These are phyloP conservation scores for Phytophthora constricta DNA, from an alignment of 352 stramenopile genomes.

Conservation along the genomic window DNA sequence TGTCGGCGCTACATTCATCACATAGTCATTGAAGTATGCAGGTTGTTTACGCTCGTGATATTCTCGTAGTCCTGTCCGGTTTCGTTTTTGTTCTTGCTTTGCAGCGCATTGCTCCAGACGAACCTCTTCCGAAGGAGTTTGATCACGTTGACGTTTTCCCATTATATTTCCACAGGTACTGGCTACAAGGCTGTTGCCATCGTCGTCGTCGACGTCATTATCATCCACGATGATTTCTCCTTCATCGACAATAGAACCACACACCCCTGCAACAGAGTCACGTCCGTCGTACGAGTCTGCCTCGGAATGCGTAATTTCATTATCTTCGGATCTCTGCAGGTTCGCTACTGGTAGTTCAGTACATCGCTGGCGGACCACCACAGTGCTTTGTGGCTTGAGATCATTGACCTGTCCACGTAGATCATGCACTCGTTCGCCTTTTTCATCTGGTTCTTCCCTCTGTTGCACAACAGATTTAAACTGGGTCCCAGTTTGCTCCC, in stretches of 20 bases:
- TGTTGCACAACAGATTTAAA: too few relatives aligned
- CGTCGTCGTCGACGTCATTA: neutral
- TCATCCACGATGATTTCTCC: neutral
- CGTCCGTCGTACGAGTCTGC: too few relatives aligned
- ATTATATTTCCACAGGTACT: neutral
- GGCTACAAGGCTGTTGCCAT: neutral
- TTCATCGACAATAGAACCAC: neutral
- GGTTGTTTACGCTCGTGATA: neutral
- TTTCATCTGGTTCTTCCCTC: too few relatives aligned
- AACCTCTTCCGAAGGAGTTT: conserved; percentile 4
- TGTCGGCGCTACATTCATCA: neutral
- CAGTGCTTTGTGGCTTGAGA: too few relatives aligned
- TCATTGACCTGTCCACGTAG: too few relatives aligned
- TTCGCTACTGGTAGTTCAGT: too few relatives aligned
- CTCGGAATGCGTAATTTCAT: too few relatives aligned
- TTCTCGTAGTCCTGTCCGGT: neutral
- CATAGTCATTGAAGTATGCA: conserved; percentile 1
- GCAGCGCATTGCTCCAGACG: neutral
- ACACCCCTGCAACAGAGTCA: neutral
- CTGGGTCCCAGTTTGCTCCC: too few relatives aligned
- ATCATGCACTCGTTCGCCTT: too few relatives aligned
- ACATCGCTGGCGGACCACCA: too few relatives aligned
- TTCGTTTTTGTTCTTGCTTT: neutral
- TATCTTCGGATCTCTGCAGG: too few relatives aligned
- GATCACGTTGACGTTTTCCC: neutral